These are phyloP conservation scores for Fusarium decemcellulare DNA, from an alignment of 2,329 filamentous ascomycete species.

Conservation along the genomic window DNA sequence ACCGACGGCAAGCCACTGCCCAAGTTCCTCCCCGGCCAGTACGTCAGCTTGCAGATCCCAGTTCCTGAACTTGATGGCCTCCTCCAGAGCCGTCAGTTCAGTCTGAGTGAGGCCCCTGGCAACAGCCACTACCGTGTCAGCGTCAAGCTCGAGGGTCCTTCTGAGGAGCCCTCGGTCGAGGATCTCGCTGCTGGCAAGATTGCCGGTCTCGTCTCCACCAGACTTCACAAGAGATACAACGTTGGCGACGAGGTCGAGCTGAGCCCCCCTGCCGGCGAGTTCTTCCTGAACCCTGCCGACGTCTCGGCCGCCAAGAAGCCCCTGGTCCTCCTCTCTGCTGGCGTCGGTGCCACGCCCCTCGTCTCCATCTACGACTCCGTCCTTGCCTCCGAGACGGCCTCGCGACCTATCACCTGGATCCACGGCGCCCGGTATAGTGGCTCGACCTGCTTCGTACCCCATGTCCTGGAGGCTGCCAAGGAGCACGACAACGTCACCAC, in stretches of 20 bases:
- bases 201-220: constrained; percentile 66
- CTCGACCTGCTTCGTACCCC: constrained; percentile 68
- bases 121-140: constrained; percentile 78
- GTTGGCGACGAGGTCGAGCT: constrained; percentile 69
- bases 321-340: constrained; percentile 76
- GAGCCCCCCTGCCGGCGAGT: constrained; percentile 71
- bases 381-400: constrained; percentile 46
- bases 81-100: constrained; percentile 82
- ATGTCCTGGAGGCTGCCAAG: constrained; percentile 62
- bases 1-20: constrained; percentile 70
- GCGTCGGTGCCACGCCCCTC: constrained; percentile 78
- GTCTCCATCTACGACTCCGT: constrained; percentile 75
- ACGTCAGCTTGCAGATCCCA: constrained; percentile 75
- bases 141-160: constrained; percentile 75
- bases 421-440: constrained; percentile 69
- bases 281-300: constrained; percentile 69
- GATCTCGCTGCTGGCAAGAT: constrained; percentile 53
- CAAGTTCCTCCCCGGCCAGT: constrained; percentile 78
- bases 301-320: constrained; percentile 62
- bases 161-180: constrained; percentile 45
- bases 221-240: constrained; percentile 62
- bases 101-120: constrained; percentile 73
- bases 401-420: constrained; percentile 71
- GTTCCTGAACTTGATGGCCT: constrained; percentile 72
- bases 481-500: constrained; percentile 51